A percentile compares a stretch with the other conserved stretches of the same genome.
phyloP scores from a whole-genome alignment of 2,329 filamentous ascomycete species.

The Intubia oerlemansii region DNA sequence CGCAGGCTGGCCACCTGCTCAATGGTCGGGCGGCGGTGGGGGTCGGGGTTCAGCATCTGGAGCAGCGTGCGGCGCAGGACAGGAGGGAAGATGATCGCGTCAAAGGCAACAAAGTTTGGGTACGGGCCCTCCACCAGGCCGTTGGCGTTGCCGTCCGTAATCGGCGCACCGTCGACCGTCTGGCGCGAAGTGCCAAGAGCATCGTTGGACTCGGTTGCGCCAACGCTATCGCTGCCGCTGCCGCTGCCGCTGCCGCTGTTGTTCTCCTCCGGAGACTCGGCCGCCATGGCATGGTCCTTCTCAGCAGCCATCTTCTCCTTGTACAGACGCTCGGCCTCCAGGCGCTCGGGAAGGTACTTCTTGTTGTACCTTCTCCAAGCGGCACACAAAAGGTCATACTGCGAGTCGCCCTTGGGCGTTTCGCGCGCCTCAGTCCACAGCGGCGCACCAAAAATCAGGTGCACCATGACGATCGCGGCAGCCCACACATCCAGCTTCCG shows the following conservation, averaged over 20 bases:
- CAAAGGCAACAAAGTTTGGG: slow-evolving; percentile 43
- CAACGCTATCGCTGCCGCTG: no score
- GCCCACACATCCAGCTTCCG: slow-evolving; percentile 73
- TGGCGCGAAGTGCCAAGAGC: no score
- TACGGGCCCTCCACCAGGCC: slow-evolving; percentile 16
- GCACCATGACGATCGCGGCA: slow-evolving; percentile 63
- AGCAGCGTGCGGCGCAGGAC: slow-evolving; percentile 50
- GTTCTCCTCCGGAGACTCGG: no score
- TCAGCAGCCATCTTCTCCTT: no score
- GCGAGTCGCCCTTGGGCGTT: neutral
- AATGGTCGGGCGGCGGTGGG: slow-evolving; percentile 47
- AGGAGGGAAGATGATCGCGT: slow-evolving; percentile 27
- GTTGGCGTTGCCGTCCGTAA: slow-evolving; percentile 27
- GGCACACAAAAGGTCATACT: no score
- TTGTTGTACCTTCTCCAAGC: slow-evolving; percentile 49
- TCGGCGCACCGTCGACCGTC: slow-evolving; percentile 6
- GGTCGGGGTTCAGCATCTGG: slow-evolving; percentile 67
- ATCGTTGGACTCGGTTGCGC: no score
- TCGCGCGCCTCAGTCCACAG: slow-evolving; percentile 54
- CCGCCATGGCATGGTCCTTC: slow-evolving; percentile 28
- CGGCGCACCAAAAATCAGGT: slow-evolving; percentile 48
- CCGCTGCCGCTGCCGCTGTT: no score
- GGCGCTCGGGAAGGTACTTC: slow-evolving; percentile 19
- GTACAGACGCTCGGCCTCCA: slow-evolving; percentile 25
- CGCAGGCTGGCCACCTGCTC: slow-evolving; percentile 44